Conservation (phyloP, 2,329 filamentous ascomycete species). For the Calcarisporium arbuscula region DNA sequence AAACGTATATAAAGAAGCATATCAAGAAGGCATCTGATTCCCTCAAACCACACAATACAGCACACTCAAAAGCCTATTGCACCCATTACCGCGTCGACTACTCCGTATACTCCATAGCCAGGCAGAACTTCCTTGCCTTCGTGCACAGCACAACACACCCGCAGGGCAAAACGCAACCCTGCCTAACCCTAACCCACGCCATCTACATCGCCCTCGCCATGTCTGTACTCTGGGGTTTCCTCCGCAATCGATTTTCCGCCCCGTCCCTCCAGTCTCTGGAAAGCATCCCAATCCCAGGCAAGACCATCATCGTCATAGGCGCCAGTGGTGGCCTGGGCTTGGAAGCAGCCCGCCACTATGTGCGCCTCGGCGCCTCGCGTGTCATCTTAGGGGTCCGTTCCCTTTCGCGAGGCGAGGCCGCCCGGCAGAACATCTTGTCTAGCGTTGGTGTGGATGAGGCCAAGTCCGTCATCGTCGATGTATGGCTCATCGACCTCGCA, state of each 20-base stretch:
- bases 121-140: too few relatives aligned
- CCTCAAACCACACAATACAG: too few relatives aligned
- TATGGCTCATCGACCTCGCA: conserved; percentile 4
- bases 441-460: not conserved
- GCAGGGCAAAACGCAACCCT: too few relatives aligned
- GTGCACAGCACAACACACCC: too few relatives aligned
- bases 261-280: conserved; percentile 2
- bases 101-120: too few relatives aligned
- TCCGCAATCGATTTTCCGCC: conserved; percentile 5
- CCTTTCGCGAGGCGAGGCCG: not conserved
- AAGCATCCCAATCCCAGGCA: conserved; percentile 10
- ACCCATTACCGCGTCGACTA: too few relatives aligned
- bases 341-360: conserved; percentile 30
- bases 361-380: conserved; percentile 20
- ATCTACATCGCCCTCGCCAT: too few relatives aligned
- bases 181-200: too few relatives aligned
- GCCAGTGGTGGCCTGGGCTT: conserved; percentile 31
- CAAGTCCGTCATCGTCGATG: conserved; percentile 2
- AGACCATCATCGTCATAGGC: conserved; percentile 31
- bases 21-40: too few relatives aligned
- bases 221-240: conserved; percentile 1
- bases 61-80: too few relatives aligned
- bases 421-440: conserved; percentile 3
- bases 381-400: conserved; percentile 5
- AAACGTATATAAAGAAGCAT: too few relatives aligned